A percentile compares a stretch with the other conserved stretches of the same genome.
These are phyloP conservation scores for Haematococcus lacustris DNA, from an alignment of 139 green algal genomes.

Conservation along the genomic window DNA sequence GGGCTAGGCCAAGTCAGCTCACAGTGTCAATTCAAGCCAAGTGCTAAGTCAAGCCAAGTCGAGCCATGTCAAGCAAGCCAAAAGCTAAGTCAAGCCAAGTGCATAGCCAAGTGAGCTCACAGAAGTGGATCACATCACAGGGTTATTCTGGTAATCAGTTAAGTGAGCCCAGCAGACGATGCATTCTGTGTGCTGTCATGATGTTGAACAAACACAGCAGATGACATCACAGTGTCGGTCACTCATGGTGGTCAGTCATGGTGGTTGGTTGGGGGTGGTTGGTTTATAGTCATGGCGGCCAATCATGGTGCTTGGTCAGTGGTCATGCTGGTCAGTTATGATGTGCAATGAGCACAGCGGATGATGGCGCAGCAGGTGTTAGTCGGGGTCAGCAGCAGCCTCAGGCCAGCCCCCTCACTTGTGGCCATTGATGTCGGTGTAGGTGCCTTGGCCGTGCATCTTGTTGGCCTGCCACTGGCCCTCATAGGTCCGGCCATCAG, in stretches of 20 bases:
- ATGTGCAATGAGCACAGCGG: too few relatives aligned
- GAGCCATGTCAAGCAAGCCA: background rate
- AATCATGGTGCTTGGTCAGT: background rate
- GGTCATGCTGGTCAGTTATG: too few relatives aligned
- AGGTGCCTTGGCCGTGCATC: conserved; percentile 41
- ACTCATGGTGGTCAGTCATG: too few relatives aligned
- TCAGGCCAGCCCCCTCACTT: conserved; percentile 16
- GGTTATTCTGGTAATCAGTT: background rate
- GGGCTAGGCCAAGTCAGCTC: background rate
- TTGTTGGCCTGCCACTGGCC: conserved; percentile 41
- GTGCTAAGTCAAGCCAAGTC: conserved; percentile 25
- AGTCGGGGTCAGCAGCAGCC: too few relatives aligned
- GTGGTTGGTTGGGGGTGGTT: too few relatives aligned
- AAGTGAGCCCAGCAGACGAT: too few relatives aligned
- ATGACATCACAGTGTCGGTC: too few relatives aligned
- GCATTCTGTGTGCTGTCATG: too few relatives aligned
- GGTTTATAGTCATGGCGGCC: too few relatives aligned
- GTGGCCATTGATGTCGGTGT: conserved; percentile 23
- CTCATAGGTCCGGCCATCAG: conserved; percentile 24
- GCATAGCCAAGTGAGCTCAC: background rate
- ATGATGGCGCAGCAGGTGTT: too few relatives aligned
- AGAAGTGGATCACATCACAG: background rate
- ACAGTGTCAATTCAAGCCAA: conserved; percentile 31
- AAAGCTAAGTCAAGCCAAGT: background rate
- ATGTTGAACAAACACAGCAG: too few relatives aligned